Conservation (phyloP, 495 filamentous ascomycete species). For the Amorphotheca resinae region DNA sequence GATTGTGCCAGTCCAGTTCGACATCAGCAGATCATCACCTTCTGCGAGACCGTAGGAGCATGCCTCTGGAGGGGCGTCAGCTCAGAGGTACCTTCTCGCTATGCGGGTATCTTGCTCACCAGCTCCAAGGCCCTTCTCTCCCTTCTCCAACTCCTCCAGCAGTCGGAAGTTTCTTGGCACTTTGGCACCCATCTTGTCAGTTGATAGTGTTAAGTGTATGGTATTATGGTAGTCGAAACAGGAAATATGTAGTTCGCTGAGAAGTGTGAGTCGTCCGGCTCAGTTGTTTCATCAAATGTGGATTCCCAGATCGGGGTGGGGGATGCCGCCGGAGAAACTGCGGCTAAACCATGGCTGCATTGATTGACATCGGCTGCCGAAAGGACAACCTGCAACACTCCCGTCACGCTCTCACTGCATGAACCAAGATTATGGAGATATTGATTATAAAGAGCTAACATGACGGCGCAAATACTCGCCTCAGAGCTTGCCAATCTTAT, state of each 20-base stretch:
- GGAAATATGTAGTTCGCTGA: not conserved
- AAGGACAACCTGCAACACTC: not conserved
- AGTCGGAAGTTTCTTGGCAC: conserved; percentile 91
- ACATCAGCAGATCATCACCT: conserved; percentile 92
- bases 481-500: conserved; percentile 85
- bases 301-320: no score
- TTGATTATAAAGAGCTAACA: conserved; percentile 35
- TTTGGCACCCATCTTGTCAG: conserved; percentile 57
- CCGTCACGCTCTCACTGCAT: conserved; percentile 1
- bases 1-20: conserved; percentile 97
- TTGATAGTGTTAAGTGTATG: not conserved
- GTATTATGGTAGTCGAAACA: not conserved
- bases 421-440: conserved; percentile 14
- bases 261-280: not conserved
- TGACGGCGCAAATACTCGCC: conserved; percentile 87
- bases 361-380: conserved; percentile 3
- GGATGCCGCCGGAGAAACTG: conserved; percentile 8
- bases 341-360: conserved; percentile 9
- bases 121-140: conserved; percentile 92
- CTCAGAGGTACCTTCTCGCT: not conserved
- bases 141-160: conserved; percentile 95
- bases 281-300: no score
- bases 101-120: conserved; percentile 37
- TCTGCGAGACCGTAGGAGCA: conserved; percentile 95
- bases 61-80: conserved; percentile 47